These are phyloP conservation scores for Dictyostelium intermedium DNA, from an alignment of 78 protist species.

Conservation along the genomic window DNA sequence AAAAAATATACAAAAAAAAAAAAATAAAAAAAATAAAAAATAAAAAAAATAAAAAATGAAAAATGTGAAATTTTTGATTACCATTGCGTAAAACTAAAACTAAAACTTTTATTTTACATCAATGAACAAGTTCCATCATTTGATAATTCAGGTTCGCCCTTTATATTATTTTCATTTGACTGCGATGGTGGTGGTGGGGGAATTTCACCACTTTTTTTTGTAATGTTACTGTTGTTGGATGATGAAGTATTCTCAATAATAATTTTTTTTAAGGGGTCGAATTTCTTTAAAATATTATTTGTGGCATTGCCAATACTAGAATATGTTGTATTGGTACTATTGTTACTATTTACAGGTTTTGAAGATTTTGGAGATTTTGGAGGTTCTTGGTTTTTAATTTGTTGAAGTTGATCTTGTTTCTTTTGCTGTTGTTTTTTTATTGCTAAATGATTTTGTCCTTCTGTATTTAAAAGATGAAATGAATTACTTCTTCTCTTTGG, in stretches of 20 bases:
- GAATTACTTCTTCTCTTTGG: conserved; percentile 50
- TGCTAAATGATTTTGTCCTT: conserved; percentile 4
- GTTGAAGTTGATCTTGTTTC: neutral
- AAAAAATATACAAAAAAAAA: neutral
- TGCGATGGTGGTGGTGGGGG: neutral
- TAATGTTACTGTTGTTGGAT: neutral
- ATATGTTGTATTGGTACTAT: neutral
- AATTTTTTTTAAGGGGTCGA: neutral
- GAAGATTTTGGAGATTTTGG: neutral
- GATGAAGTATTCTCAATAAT: neutral
- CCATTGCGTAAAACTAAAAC: neutral
- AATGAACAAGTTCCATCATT: neutral
- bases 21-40: neutral
- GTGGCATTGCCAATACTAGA: neutral
- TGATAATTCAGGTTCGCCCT: neutral
- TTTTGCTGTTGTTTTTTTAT: conserved; percentile 7
- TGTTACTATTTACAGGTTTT: neutral
- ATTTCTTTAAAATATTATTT: conserved; percentile 1
- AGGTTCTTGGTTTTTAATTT: neutral
- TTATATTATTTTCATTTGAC: neutral
- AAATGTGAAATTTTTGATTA: neutral
- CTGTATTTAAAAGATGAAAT: conserved; percentile 22
- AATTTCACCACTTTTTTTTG: neutral
- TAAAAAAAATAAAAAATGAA: neutral
- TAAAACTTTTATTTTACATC: neutral